Conservation (phyloP, 345 rosid species). For the Barbarea vulgaris region DNA sequence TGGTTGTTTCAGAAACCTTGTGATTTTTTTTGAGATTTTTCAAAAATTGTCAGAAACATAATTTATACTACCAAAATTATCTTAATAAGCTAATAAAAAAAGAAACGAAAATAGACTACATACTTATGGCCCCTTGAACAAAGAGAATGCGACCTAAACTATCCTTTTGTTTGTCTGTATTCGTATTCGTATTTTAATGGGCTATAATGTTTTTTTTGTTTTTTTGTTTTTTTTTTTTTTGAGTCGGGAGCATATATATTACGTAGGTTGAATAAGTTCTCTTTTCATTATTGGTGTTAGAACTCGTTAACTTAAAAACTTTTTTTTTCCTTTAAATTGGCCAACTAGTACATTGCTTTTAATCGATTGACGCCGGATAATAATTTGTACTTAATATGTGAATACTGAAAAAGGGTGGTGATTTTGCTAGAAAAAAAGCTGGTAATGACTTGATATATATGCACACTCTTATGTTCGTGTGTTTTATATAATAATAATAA, state of each 20-base stretch:
- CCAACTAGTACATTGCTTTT: not conserved
- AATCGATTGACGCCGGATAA: not conserved
- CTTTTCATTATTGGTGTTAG: not conserved
- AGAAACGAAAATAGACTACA: not conserved
- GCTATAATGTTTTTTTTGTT: too few species aligned
- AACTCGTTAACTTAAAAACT: not conserved
- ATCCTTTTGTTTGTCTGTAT: too few species aligned
- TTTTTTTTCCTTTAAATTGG: not conserved
- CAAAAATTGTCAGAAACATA: too few species aligned
- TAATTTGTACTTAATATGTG: not conserved
- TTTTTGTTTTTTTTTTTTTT: too few species aligned
- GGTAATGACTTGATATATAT: constrained; percentile 15
- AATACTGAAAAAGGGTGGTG: constrained; percentile 15
- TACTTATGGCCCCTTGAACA: too few species aligned
- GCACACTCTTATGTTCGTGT: constrained; percentile 11
- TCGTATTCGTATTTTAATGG: too few species aligned
- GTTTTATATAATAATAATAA: too few species aligned
- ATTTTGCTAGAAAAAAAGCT: constrained; percentile 18
- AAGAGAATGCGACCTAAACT: too few species aligned
- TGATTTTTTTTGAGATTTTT: not conserved
- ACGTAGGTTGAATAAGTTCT: not conserved
- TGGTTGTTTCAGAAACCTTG: not conserved
- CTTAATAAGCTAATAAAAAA: too few species aligned
- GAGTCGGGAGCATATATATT: not conserved
- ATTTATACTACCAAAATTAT: too few species aligned